Evolutionary conservation across 2,329 filamentous ascomycete species (phyloP), one percentile per base, ranked within the genome.

Genomic region (Phialemonium atrogriseum): DNA sequence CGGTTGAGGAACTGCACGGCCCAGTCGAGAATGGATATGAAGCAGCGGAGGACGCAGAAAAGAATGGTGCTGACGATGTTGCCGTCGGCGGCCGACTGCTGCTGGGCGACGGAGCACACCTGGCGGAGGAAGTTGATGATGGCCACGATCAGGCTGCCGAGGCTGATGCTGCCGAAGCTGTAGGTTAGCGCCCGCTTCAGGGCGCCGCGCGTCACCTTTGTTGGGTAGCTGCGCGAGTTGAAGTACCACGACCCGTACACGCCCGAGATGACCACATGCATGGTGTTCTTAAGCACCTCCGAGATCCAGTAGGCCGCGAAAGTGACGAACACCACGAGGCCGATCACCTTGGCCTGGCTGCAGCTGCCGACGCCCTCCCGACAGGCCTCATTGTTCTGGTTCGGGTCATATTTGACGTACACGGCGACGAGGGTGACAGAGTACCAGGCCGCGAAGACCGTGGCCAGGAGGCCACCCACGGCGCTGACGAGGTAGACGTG

Each of bases 191-290:
- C 76, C 10, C 89, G 77, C 45, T 74, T 80, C 42, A 91, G 72
- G 0, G 89, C 84, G n/a, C 85, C 84, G 10, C 86, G 75, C 1
- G 89, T 95, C 1, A 85, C 79, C 9, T 78, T 78, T 40, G 73
- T 78, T 18, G 88, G 86, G 48, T 85, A 82, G 25, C 77, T 72
- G 35, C 68, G 60, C 1, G 73, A 58, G 41, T 74, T 81, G 54
- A 94, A 95, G 62, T 94, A 96, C 89, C 89, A 96, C 1, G 82
- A 81, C 1, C 86, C 88, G 47, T 94, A 95, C 1, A 94, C 79
- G 1, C 89, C 88, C 0, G 86, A 83, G 36, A 94, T 82, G 15
- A 78, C 87, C 2, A 81, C 82, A 52, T 96, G 87, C 27, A 94
- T 84, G 1, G 84, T 87, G 58, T 94, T 94, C 64, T 95, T 95